Evolutionary conservation across 176 grass and related monocot species (phyloP).

Genomic region (Zea luxurians): DNA sequence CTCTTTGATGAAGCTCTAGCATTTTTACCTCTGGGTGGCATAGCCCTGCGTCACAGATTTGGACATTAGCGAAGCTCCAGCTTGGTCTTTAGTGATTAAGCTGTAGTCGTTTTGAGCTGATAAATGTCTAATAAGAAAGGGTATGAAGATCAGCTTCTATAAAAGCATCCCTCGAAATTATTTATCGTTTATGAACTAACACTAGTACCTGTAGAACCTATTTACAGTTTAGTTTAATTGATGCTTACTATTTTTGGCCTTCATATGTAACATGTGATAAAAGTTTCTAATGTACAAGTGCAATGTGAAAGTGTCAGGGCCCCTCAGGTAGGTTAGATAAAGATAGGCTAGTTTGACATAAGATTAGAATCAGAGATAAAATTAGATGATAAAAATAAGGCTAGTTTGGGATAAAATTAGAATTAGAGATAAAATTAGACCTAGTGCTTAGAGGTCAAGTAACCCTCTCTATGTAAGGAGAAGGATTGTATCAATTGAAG

Average conservation of each 20-base stretch:
- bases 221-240: not conserved
- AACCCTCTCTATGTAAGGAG: too few species aligned
- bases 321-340: too few species aligned
- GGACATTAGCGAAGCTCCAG: slow-evolving; percentile 29
- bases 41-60: slow-evolving; percentile 53
- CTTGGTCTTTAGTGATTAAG: slow-evolving; percentile 3
- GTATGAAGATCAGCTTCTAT: not conserved
- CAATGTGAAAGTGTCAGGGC: not conserved
- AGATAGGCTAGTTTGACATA: too few species aligned
- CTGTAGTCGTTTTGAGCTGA: not conserved
- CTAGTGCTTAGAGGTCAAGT: too few species aligned
- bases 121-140: slow-evolving; percentile 1
- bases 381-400: too few species aligned
- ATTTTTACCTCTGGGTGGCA: slow-evolving; percentile 91
- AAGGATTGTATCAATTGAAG: too few species aligned
- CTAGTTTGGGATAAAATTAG: too few species aligned
- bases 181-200: not conserved
- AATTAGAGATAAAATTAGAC: too few species aligned
- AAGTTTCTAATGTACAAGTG: slow-evolving; percentile 11
- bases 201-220: not conserved
- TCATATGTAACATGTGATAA: slow-evolving; percentile 11
- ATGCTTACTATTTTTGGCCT: slow-evolving; percentile 8
- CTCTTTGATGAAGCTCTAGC: slow-evolving; percentile 83
- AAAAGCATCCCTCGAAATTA: slow-evolving; percentile 5
- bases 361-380: too few species aligned